Evolutionary conservation across 306 rosid species (phyloP).

Genomic region (Cotoneaster glaucophyllus): DNA sequence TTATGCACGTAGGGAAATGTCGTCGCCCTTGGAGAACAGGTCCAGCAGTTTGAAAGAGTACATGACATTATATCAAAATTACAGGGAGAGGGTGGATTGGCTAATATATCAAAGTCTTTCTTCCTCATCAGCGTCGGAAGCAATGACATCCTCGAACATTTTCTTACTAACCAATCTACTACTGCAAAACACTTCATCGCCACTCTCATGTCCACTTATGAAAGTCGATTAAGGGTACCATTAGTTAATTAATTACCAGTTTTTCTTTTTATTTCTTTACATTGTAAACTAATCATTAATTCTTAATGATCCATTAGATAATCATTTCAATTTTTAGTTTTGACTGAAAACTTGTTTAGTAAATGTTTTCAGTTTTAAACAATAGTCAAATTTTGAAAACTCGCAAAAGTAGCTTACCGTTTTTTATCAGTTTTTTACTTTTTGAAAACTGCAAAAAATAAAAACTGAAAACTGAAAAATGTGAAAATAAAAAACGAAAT

Average conservation of each 20-base stretch:
- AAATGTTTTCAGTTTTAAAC: too few species aligned
- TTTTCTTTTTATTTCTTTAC: background rate
- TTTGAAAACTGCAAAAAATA: too few species aligned
- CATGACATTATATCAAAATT: background rate
- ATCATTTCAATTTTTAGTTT: too few species aligned
- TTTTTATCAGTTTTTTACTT: too few species aligned
- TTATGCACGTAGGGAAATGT: constrained; percentile 1
- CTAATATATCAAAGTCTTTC: constrained; percentile 13
- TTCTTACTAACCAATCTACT: background rate
- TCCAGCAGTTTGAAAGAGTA: constrained; percentile 10
- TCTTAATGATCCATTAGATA: too few species aligned
- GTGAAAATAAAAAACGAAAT: too few species aligned
- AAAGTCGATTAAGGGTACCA: constrained; percentile 5
- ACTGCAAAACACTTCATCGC: background rate
- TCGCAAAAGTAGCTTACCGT: too few species aligned
- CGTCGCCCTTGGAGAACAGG: constrained; percentile 5
- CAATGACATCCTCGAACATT: constrained; percentile 20
- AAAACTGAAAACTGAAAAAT: too few species aligned
- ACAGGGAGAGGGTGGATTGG: background rate
- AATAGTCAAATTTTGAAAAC: too few species aligned
- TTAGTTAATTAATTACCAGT: background rate
- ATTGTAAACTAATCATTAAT: background rate
- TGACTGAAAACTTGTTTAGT: too few species aligned
- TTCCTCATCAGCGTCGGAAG: constrained; percentile 23
- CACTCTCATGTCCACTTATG: constrained; percentile 12